Percentiles rank a stretch among this genome's conserved stretches.
Conservation (phyloP, 1,284 basidiomycete genomes). For the Sphaerobolus stellatus region DNA sequence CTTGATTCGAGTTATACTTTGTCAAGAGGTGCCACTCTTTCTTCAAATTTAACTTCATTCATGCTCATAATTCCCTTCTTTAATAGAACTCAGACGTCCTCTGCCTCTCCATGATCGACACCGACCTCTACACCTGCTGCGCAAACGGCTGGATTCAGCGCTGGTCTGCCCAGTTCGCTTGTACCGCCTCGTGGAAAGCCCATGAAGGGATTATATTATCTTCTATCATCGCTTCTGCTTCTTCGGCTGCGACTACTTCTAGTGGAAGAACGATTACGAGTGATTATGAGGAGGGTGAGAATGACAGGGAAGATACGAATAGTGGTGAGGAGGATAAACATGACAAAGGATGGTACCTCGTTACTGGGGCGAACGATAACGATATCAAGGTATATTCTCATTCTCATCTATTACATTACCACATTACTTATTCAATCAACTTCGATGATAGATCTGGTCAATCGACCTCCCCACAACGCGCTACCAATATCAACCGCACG, state of each 20-base stretch:
- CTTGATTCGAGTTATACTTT: conserved; percentile 81
- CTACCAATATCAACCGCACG: too few species aligned
- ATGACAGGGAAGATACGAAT: conserved; percentile 19
- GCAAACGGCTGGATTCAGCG: conserved; percentile 83
- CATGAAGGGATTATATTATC: conserved; percentile 85
- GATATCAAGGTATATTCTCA: conserved; percentile 64
- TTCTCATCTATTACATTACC: not conserved
- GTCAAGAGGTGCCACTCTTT: conserved; percentile 67
- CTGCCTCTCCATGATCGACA: conserved; percentile 70
- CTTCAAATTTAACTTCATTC: not conserved
- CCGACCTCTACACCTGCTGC: conserved; percentile 80
- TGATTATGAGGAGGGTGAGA: conserved; percentile 16
- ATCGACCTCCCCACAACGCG: conserved; percentile 35
- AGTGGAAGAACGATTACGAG: conserved; percentile 8
- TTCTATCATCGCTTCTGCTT: conserved; percentile 51
- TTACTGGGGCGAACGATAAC: conserved; percentile 85
- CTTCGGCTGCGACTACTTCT: not conserved
- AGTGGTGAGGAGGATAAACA: too few species aligned
- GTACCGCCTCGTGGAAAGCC: conserved; percentile 75
- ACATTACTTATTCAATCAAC: not conserved
- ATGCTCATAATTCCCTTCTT: not conserved
- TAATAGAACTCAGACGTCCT: conserved; percentile 72
- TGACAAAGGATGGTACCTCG: conserved; percentile 43
- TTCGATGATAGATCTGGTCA: conserved; percentile 52
- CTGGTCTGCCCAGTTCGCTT: conserved; percentile 82